Evolutionary conservation across 495 filamentous ascomycete species (phyloP).

Genomic region (Aspergillus conjunctus): DNA sequence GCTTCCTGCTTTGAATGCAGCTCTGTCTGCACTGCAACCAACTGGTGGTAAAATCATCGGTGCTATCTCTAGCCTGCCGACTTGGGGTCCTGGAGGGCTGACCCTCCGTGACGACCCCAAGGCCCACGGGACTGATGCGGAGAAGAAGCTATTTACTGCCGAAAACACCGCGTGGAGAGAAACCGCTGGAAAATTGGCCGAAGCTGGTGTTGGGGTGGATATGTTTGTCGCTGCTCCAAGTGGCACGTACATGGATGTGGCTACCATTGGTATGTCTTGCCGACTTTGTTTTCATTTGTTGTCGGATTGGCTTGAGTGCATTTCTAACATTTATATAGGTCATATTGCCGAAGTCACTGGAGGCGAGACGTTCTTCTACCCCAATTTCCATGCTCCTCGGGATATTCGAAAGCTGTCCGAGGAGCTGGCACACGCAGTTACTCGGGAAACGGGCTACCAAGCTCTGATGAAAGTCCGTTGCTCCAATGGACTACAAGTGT

Average conservation of each 20-base stretch:
- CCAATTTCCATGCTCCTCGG: constrained; percentile 86
- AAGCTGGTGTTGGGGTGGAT: constrained; percentile 84
- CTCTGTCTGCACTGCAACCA: constrained; percentile 73
- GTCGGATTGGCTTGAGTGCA: not conserved
- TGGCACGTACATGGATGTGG: constrained; percentile 90
- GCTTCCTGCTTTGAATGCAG: constrained; percentile 79
- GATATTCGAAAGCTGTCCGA: constrained; percentile 81
- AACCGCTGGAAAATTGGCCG: constrained; percentile 82
- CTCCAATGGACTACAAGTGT: constrained; percentile 93
- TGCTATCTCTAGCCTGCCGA: constrained; percentile 79
- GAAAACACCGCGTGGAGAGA: constrained; percentile 86
- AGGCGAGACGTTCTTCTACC: constrained; percentile 93
- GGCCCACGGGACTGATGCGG: constrained; percentile 80
- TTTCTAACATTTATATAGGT: constrained; percentile 27
- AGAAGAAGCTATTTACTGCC: constrained; percentile 88
- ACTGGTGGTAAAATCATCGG: constrained; percentile 95
- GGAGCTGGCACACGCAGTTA: constrained; percentile 87
- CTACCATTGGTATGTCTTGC: constrained; percentile 75
- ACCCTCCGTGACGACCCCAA: constrained; percentile 86
- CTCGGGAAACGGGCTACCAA: constrained; percentile 91
- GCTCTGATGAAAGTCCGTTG: constrained; percentile 98
- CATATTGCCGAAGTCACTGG: constrained; percentile 64
- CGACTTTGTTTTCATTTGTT: not conserved
- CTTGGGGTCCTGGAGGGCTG: constrained; percentile 83
- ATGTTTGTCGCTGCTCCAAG: constrained; percentile 91